These are phyloP conservation scores for Hortiboletus flavorubellus DNA, from an alignment of 768 basidiomycete species.

Conservation along the genomic window DNA sequence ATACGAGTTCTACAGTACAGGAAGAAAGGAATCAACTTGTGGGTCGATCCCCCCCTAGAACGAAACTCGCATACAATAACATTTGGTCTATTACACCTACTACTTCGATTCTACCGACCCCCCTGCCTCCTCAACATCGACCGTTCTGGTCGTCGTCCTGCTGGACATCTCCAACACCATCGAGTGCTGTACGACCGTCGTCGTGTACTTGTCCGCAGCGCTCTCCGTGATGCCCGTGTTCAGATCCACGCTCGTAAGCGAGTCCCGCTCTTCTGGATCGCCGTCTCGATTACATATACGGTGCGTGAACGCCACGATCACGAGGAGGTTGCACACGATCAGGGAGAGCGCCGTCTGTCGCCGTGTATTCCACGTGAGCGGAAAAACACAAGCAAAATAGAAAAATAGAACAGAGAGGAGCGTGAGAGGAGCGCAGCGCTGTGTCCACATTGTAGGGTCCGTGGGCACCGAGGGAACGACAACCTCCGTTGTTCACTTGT, in stretches of 20 bases:
- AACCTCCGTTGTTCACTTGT: not conserved
- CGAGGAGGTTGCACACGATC: slow-evolving; percentile 27
- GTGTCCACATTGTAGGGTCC: not conserved
- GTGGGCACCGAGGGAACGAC: not conserved
- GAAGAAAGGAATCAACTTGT: not conserved
- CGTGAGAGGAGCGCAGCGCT: not conserved
- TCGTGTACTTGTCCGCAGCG: not conserved
- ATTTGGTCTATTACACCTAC: not conserved
- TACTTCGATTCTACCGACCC: not conserved
- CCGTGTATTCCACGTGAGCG: not conserved
- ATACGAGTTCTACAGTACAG: not conserved
- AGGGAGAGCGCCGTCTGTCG: slow-evolving; percentile 21
- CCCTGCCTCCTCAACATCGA: not conserved
- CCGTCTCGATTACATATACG: slow-evolving; percentile 9
- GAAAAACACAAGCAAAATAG: too few species aligned
- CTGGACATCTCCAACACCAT: not conserved
- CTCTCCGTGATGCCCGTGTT: not conserved
- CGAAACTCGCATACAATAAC: not conserved
- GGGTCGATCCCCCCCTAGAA: not conserved
- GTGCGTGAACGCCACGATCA: slow-evolving; percentile 22
- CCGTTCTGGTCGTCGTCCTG: not conserved
- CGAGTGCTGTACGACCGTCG: not conserved
- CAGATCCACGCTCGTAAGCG: slow-evolving; percentile 18
- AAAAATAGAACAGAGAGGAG: not conserved
- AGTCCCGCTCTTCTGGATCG: not conserved